Evolutionary conservation across 306 rosid genomes (phyloP).

Genomic region (Vigna reflexopilosa): DNA sequence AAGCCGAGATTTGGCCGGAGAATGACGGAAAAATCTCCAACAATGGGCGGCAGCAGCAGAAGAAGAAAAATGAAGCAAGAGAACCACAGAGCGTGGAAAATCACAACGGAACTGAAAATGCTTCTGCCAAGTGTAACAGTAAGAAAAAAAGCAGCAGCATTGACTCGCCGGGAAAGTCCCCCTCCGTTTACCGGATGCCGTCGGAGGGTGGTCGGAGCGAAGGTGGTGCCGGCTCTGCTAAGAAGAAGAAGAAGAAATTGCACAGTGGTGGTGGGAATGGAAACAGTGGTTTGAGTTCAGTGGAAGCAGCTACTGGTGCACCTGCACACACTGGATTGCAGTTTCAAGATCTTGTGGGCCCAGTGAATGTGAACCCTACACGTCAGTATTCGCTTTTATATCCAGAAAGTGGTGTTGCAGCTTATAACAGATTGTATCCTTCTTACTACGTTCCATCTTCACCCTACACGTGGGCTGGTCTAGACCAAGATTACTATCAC

Average conservation of each 20-base stretch:
- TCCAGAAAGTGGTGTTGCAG: constrained; percentile 44
- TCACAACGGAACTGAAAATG: constrained; percentile 44
- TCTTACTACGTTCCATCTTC: constrained; percentile 48
- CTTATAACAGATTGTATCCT: constrained; percentile 50
- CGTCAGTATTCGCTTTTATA: constrained; percentile 45
- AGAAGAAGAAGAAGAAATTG: constrained; percentile 64
- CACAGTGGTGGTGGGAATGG: constrained; percentile 43
- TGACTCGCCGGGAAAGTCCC: constrained; percentile 41
- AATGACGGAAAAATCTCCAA: constrained; percentile 54
- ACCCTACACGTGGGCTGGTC: constrained; percentile 52
- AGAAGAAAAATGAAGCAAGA: constrained; percentile 42
- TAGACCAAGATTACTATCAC: constrained; percentile 41
- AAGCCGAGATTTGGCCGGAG: constrained; percentile 80
- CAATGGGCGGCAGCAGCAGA: constrained; percentile 50
- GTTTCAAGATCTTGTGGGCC: constrained; percentile 47
- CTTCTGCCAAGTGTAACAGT: constrained; percentile 15
- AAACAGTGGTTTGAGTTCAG: constrained; percentile 19
- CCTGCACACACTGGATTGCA: constrained; percentile 55
- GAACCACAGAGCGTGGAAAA: constrained; percentile 47
- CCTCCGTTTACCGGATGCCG: constrained; percentile 29
- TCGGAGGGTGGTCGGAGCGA: constrained; percentile 27
- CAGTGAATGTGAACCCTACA: constrained; percentile 53
- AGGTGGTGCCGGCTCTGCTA: constrained; percentile 44
- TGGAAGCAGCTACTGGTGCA: constrained; percentile 15
- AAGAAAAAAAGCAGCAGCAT: neutral